Conservation (phyloP, 75 land plant genomes). For the Cunninghamia lanceolata region DNA sequence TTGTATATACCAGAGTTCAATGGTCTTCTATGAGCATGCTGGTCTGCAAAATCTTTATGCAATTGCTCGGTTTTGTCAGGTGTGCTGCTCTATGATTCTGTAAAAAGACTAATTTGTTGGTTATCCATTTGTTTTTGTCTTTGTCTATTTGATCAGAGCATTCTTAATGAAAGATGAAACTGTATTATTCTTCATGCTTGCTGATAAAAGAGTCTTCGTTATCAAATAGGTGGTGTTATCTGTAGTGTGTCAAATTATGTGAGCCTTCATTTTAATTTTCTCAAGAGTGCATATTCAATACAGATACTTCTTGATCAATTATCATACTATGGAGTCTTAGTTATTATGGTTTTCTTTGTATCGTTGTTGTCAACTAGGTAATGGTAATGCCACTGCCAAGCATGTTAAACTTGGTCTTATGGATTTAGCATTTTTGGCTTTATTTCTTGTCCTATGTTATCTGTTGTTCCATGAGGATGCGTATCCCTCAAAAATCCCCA, state of each 20-base stretch:
- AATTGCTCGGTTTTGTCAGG: conserved; percentile 94
- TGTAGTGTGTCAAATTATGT: no score
- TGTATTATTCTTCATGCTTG: conserved; percentile 1
- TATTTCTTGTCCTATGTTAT: neutral
- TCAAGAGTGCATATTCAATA: no score
- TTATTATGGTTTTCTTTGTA: neutral
- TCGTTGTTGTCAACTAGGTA: neutral
- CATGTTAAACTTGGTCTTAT: neutral
- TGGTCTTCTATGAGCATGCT: conserved; percentile 93
- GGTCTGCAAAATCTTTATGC: conserved; percentile 93
- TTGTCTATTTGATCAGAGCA: neutral
- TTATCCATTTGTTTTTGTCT: neutral
- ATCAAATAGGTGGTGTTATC: no score
- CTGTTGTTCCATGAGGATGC: no score
- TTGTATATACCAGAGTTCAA: conserved; percentile 68
- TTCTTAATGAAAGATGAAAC: neutral
- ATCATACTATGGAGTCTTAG: neutral
- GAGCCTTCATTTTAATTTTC: no score
- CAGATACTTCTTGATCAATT: neutral
- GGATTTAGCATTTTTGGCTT: neutral
- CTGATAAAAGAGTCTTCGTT: neutral
- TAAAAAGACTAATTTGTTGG: neutral
- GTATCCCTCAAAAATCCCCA: no score
- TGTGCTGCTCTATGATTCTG: conserved; percentile 12
- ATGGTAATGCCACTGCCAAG: neutral